Evolutionary conservation across 805 yeast species (phyloP).

Genomic region (Candida ficus): DNA sequence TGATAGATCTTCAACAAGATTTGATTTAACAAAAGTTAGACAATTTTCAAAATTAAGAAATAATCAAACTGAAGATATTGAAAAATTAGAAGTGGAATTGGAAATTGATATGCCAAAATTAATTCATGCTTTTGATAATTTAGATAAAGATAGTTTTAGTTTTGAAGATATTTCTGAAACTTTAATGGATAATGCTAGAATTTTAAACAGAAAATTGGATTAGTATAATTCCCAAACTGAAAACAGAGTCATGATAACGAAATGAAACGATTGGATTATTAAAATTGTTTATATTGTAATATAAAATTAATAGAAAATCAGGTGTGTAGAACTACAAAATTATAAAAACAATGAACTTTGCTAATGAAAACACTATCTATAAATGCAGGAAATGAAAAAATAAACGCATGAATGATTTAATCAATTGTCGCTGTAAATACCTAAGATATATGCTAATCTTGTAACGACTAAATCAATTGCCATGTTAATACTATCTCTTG

Average conservation of each 20-base stretch:
- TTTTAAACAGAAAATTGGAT: slow-evolving; percentile 25
- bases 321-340: too few relatives aligned
- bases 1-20: slow-evolving; percentile 63
- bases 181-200: slow-evolving; percentile 55
- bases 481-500: slow-evolving; percentile 87
- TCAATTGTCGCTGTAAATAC: slow-evolving; percentile 55
- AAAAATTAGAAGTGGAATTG: slow-evolving; percentile 41
- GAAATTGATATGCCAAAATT: slow-evolving; percentile 44
- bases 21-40: slow-evolving; percentile 63
- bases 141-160: slow-evolving; percentile 42
- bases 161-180: slow-evolving; percentile 56
- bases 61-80: slow-evolving; percentile 22
- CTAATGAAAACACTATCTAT: neutral
- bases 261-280: too few relatives aligned
- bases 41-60: slow-evolving; percentile 24
- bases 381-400: neutral
- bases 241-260: neutral
- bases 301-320: too few relatives aligned
- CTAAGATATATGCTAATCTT: slow-evolving; percentile 79
- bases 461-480: slow-evolving; percentile 91
- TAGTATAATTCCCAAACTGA: slow-evolving; percentile 1
- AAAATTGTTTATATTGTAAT: neutral
- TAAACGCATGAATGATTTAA: too few relatives aligned
- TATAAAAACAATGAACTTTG: neutral
- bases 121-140: slow-evolving; percentile 34